Evolutionary conservation across 169 alveolate genomes (phyloP).

Genomic region (Besnoitia besnoiti): DNA sequence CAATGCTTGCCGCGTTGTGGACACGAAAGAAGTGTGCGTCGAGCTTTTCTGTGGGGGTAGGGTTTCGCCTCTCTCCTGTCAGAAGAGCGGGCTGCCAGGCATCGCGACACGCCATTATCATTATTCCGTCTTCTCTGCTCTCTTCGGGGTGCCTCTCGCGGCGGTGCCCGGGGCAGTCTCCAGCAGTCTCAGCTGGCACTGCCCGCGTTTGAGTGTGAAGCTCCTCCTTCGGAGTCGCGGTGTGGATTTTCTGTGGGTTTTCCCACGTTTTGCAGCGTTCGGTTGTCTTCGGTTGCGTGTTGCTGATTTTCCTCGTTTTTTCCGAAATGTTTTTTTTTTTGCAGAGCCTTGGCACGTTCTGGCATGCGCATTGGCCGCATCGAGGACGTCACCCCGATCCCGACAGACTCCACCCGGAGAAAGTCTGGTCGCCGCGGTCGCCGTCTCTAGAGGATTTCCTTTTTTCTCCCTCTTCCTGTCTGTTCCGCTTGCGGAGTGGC

Average conservation of each 20-base stretch:
- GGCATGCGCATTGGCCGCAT: conserved; percentile 99
- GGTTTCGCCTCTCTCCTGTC: too few species aligned
- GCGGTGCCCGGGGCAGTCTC: too few species aligned
- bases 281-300: background rate
- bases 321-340: conserved; percentile 14
- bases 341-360: conserved; percentile 98
- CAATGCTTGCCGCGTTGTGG: too few species aligned
- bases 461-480: background rate
- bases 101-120: too few species aligned
- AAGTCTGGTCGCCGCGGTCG: conserved; percentile 99
- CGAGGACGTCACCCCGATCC: conserved; percentile 99
- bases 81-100: too few species aligned
- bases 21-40: too few species aligned
- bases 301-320: background rate
- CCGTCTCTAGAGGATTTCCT: conserved; percentile 87
- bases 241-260: background rate
- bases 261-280: background rate
- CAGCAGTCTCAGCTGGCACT: too few species aligned
- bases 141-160: too few species aligned
- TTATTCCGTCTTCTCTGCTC: too few species aligned
- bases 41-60: too few species aligned
- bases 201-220: too few species aligned
- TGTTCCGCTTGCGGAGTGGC: background rate
- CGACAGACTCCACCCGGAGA: conserved; percentile 98
- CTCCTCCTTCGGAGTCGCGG: too few species aligned